Conservation (phyloP, 2,329 filamentous ascomycete genomes). For the Basipetospora sp. region DNA sequence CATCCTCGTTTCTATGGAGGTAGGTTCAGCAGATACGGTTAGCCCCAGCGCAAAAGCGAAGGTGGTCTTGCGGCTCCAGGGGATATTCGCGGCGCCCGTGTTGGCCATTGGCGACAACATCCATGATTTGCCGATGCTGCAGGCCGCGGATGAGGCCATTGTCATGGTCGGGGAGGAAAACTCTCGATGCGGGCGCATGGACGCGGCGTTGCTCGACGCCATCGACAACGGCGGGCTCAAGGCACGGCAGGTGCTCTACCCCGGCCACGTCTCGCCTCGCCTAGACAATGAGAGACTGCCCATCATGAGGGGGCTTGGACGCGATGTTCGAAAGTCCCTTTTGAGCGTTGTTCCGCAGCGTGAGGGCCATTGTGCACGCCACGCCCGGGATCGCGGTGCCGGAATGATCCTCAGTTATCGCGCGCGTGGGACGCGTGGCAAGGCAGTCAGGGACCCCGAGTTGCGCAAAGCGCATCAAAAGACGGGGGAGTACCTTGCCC, state of each 20-base stretch:
- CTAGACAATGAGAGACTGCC: conserved; percentile 28
- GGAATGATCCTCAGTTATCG: conserved; percentile 7
- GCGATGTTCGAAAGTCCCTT: conserved; percentile 21
- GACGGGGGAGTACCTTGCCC: conserved; percentile 39
- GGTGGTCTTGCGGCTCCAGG: conserved; percentile 7
- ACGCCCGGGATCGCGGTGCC: conserved; percentile 19
- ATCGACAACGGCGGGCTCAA: conserved; percentile 27
- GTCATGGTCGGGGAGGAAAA: conserved; percentile 36
- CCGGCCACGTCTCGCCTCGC: conserved; percentile 22
- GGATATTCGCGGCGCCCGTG: conserved; percentile 27
- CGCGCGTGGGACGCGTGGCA: conserved; percentile 40
- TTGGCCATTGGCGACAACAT: conserved; percentile 47
- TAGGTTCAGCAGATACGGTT: too few relatives aligned
- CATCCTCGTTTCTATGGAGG: too few relatives aligned
- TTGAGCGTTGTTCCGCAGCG: conserved; percentile 14
- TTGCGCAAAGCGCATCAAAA: conserved; percentile 34
- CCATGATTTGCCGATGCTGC: conserved; percentile 43
- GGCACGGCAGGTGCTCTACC: conserved; percentile 33
- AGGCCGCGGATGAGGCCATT: conserved; percentile 34
- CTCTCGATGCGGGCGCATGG: conserved; percentile 37
- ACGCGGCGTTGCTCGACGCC: conserved; percentile 17
- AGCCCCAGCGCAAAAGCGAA: too few relatives aligned
- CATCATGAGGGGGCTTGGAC: too few relatives aligned
- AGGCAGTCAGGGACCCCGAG: conserved; percentile 25
- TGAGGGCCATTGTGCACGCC: conserved; percentile 23